Conservation (phyloP, 352 stramenopile genomes). For the Peronospora destructor region DNA sequence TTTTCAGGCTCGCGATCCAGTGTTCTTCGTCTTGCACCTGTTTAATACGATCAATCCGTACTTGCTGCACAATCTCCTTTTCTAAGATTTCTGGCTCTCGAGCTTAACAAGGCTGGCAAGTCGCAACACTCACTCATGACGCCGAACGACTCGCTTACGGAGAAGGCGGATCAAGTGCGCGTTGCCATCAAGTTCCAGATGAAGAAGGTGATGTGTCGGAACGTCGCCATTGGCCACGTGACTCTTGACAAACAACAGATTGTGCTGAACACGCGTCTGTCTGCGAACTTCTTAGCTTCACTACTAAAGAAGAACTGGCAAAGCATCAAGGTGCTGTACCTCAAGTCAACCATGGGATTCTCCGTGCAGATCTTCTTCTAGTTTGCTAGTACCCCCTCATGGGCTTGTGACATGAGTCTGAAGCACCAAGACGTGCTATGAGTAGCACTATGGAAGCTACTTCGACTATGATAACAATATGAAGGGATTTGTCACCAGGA, state of each 20-base stretch:
- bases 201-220: constrained; percentile 99
- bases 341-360: constrained; percentile 99
- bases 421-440: constrained; percentile 6
- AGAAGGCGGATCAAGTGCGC: constrained; percentile 97
- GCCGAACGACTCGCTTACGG: constrained; percentile 91
- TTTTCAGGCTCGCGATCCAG: too few species aligned
- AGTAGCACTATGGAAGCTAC: constrained; percentile 27
- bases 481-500: constrained; percentile 38
- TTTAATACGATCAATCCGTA: too few species aligned
- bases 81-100: too few species aligned
- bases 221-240: constrained; percentile 97
- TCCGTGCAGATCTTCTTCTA: constrained; percentile 99
- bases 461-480: constrained; percentile 39
- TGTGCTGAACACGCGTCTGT: constrained; percentile 96
- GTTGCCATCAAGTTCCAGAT: constrained; percentile 99
- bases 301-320: constrained; percentile 99
- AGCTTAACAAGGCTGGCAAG: constrained; percentile 97
- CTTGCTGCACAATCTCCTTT: too few species aligned
- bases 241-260: constrained; percentile 92
- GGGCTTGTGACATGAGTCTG: background rate
- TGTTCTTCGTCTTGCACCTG: too few species aligned
- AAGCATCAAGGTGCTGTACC: constrained; percentile 99
- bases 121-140: constrained; percentile 93
- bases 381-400: constrained; percentile 12
- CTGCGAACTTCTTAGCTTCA: constrained; percentile 98